Base-by-base conservation (phyloP, 305 asterid species). In the Fraxinus paxiana region DNA sequence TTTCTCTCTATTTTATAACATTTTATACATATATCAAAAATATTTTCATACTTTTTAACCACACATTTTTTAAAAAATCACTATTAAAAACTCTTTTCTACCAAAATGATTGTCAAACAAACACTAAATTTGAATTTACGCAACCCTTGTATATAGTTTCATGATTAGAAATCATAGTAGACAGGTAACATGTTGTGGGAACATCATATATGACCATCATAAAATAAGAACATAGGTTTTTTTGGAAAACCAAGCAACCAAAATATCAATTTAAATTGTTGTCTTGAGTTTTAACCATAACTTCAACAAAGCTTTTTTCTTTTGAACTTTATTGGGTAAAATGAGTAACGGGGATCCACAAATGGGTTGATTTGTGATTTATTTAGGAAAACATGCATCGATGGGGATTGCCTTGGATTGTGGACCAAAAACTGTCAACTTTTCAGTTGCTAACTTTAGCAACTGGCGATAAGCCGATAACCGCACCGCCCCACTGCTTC, bases 361-460 rank as follows among this genome's bases (percentile, higher is more conserved):
- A 59, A 6, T 59, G 30, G 67, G 67, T 56, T 56, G 67, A 17
- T 56, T 54, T 5, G 6, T n/a, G 9, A n/a, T 6, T 56, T 18
- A 20, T 59, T 18, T 18, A 59, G 30, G 28, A 20, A 20, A 61
- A 24, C 28, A 61, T 61, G 31, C 71, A 22, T 24, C 71, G 1
- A 61, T 61, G 71, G 71, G 17, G 71, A 79, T 78, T 26, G 85
- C 84, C 82, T 80, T 8, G 79, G 51, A 34, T 17, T 26, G 56
- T 73, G 80, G 38, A 33, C 84, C 83, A 65, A 4, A 56, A 82
- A 73, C 82, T 12, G 84, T 51, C 84, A 77, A 80, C 38, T 71
- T 41, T 20, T 8, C 77, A 38, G 33, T 12, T 15, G 34, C 80
- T 56, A 38, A 5, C 9, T 15, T 48, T 43, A n/a, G 82, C 88